Evolutionary conservation across 176 grass and related monocot species (phyloP).

Genomic region (Pontederia paniculata): DNA sequence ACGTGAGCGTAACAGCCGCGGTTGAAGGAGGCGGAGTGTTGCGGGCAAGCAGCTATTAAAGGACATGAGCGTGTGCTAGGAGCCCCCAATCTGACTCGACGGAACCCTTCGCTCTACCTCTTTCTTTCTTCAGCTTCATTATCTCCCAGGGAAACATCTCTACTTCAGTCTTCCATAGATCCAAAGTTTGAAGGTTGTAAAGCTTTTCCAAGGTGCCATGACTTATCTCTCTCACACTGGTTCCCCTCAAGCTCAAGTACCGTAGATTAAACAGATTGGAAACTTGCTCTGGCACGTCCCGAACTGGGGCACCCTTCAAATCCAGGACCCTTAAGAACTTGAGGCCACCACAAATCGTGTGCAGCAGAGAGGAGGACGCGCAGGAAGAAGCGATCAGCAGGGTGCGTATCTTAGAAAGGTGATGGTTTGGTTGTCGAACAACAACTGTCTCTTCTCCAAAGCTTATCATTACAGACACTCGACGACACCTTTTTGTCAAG

Average conservation of each 20-base stretch:
- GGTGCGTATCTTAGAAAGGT: neutral
- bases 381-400: neutral
- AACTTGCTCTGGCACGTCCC: slow-evolving; percentile 20
- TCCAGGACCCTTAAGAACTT: slow-evolving; percentile 25
- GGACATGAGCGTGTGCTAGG: no score
- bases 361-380: neutral
- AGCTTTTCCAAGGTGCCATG: slow-evolving; percentile 24
- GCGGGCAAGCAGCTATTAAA: no score
- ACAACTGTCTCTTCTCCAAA: neutral
- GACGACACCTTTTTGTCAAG: neutral
- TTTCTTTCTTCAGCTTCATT: no score
- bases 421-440: neutral
- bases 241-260: slow-evolving; percentile 23
- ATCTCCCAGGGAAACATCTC: slow-evolving; percentile 9
- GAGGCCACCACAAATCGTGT: neutral
- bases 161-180: slow-evolving; percentile 22
- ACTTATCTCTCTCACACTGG: slow-evolving; percentile 26
- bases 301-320: slow-evolving; percentile 10
- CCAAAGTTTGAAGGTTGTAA: slow-evolving; percentile 28
- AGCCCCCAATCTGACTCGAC: no score
- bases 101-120: no score
- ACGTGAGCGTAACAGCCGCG: no score
- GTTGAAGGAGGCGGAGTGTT: no score
- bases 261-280: slow-evolving; percentile 29
- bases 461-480: neutral